Evolutionary conservation across 163 green algal genomes (phyloP).

Genomic region (Prototheca wickerhamii): DNA sequence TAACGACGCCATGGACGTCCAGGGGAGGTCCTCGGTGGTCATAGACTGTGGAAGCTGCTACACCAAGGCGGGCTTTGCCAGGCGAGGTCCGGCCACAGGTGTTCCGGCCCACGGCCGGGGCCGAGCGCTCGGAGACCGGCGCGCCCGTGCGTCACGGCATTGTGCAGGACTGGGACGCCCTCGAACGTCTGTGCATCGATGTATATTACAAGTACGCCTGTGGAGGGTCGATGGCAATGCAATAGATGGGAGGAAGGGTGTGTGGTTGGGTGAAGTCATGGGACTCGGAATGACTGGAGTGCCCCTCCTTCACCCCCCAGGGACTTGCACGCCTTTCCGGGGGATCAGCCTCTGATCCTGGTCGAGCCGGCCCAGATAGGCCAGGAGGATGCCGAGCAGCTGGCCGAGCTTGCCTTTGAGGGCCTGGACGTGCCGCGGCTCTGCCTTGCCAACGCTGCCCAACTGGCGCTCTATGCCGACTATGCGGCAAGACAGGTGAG

Average conservation of each 20-base stretch:
- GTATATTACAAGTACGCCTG: slow-evolving; percentile 43
- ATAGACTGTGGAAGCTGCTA: slow-evolving; percentile 17
- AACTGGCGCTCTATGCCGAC: slow-evolving; percentile 61
- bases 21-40: not conserved
- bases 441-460: slow-evolving; percentile 65
- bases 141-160: slow-evolving; percentile 25
- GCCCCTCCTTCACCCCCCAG: slow-evolving; percentile 3
- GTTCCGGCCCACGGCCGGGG: slow-evolving; percentile 22
- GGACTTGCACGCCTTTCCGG: slow-evolving; percentile 55
- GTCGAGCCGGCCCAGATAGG: slow-evolving; percentile 67
- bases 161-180: slow-evolving; percentile 65
- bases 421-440: slow-evolving; percentile 66
- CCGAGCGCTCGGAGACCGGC: not conserved
- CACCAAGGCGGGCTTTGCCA: slow-evolving; percentile 62
- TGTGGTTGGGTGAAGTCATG: not conserved
- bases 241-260: not conserved
- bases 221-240: not conserved
- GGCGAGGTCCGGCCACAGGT: slow-evolving; percentile 39
- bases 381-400: slow-evolving; percentile 56
- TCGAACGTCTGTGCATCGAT: slow-evolving; percentile 61
- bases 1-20: not conserved
- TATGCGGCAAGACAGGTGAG: slow-evolving; percentile 18
- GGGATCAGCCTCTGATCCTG: slow-evolving; percentile 67
- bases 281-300: not conserved
- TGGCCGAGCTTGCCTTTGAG: slow-evolving; percentile 66